Conservation (phyloP, 176 grass and related monocot genomes). For the Carex myosuroides region DNA sequence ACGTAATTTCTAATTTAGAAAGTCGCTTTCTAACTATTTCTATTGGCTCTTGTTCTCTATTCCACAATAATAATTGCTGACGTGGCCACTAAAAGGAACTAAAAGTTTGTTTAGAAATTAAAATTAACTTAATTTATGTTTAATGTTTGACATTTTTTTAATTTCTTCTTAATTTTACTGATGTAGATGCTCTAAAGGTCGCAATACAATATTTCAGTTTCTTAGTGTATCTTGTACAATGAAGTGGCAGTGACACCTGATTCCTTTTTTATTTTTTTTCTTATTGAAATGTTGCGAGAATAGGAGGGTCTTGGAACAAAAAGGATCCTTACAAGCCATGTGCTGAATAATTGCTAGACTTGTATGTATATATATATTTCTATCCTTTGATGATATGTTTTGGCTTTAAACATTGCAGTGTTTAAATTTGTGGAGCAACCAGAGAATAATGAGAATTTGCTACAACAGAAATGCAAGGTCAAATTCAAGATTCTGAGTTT, state of each 20-base stretch:
- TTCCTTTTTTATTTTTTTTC: neutral
- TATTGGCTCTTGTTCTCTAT: too few relatives aligned
- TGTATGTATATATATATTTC: neutral
- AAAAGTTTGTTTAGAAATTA: too few relatives aligned
- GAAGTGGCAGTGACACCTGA: neutral
- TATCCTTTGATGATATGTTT: neutral
- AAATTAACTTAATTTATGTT: too few relatives aligned
- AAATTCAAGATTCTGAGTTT: constrained; percentile 99
- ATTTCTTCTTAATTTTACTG: too few relatives aligned
- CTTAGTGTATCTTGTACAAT: neutral
- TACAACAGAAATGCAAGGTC: constrained; percentile 75
- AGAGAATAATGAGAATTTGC: constrained; percentile 84
- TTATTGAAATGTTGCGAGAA: neutral
- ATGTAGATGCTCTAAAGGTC: too few relatives aligned
- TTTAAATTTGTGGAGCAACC: constrained; percentile 99
- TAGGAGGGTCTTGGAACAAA: neutral
- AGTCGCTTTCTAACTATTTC: too few relatives aligned
- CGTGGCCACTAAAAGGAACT: too few relatives aligned
- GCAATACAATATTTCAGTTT: neutral
- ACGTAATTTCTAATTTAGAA: too few relatives aligned
- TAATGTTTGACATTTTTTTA: too few relatives aligned
- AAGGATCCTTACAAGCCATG: neutral
- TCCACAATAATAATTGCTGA: too few relatives aligned
- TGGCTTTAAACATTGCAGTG: constrained; percentile 38
- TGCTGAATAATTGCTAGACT: neutral